phyloP scores from a whole-genome alignment of 2,329 filamentous ascomycete species.

The Davidsoniella neocaledoniae region DNA sequence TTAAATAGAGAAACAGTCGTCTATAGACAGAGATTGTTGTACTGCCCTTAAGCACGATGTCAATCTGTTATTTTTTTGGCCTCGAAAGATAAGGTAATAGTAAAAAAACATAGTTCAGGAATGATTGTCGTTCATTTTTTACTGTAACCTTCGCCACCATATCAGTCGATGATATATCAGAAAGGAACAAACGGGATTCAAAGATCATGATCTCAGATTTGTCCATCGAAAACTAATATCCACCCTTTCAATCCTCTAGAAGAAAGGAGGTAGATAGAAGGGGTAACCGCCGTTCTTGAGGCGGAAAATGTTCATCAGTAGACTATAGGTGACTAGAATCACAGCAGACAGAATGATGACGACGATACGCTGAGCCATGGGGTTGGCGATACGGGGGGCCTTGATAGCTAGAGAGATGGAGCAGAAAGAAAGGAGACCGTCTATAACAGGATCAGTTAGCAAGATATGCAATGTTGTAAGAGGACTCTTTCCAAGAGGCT shows the following conservation, averaged over 20 bases:
- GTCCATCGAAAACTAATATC: too few species aligned
- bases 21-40: too few species aligned
- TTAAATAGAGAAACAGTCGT: too few species aligned
- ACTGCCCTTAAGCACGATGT: too few species aligned
- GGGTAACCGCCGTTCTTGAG: constrained; percentile 91
- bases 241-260: constrained; percentile 22
- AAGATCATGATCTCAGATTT: too few species aligned
- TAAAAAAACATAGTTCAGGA: too few species aligned
- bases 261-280: constrained; percentile 83
- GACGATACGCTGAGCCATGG: constrained; percentile 61
- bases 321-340: constrained; percentile 76
- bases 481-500: constrained; percentile 15
- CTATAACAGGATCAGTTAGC: constrained; percentile 27
- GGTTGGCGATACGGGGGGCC: constrained; percentile 71
- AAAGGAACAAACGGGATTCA: too few species aligned
- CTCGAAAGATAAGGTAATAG: too few species aligned
- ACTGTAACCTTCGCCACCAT: too few species aligned
- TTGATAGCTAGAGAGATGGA: constrained; percentile 84
- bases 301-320: constrained; percentile 83
- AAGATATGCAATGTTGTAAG: neutral
- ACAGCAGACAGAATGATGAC: constrained; percentile 65
- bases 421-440: constrained; percentile 67
- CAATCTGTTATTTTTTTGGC: too few species aligned
- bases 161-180: too few species aligned
- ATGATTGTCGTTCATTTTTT: too few species aligned